Evolutionary conservation across 257 asterid genomes (phyloP).

Genomic region (Nicotiana tomentosiformis): DNA sequence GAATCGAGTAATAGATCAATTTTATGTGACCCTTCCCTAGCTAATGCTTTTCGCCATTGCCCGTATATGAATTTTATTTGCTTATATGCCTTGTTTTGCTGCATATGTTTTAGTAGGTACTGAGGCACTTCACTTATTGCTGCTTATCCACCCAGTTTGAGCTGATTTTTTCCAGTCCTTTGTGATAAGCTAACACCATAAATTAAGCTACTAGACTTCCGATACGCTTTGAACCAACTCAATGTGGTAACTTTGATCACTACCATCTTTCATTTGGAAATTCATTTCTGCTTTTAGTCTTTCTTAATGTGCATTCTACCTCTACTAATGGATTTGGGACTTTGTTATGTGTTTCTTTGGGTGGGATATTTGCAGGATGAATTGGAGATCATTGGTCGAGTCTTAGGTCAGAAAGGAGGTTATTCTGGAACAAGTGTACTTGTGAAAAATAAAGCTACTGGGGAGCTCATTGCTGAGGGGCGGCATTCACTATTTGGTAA

Average conservation of each 20-base stretch:
- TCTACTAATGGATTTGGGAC: not conserved
- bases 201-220: not conserved
- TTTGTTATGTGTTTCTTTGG: not conserved
- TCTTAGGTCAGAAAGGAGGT: constrained; percentile 50
- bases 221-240: not conserved
- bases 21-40: not conserved
- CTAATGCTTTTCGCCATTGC: not conserved
- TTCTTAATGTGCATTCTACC: not conserved
- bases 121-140: not conserved
- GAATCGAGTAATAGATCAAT: not conserved
- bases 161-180: not conserved
- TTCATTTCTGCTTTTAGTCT: not conserved
- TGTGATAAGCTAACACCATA: not conserved
- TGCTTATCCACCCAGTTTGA: not conserved
- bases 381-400: constrained; percentile 54
- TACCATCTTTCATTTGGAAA: not conserved
- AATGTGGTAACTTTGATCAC: not conserved
- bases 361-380: constrained; percentile 55
- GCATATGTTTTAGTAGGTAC: not conserved
- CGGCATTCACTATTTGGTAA: constrained; percentile 67
- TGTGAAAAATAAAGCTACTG: constrained; percentile 59
- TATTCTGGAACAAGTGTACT: constrained; percentile 59
- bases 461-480: constrained; percentile 80
- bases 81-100: not conserved
- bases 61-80: not conserved